Base-by-base conservation (phyloP, 2,329 filamentous ascomycete genomes). In the Penicillium sp. region DNA sequence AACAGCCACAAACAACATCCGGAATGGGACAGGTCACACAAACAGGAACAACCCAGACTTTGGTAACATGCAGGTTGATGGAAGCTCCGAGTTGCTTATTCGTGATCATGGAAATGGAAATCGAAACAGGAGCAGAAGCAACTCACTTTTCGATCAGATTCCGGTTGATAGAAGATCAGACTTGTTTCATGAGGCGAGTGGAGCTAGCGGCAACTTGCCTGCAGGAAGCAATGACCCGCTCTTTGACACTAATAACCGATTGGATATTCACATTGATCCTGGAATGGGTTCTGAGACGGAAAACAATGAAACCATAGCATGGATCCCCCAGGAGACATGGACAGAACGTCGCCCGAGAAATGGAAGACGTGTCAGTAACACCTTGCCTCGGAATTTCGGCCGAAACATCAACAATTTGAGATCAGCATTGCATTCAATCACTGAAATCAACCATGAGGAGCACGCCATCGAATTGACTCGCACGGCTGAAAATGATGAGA, bases 381-480 rank as follows among this genome's bases (percentile, higher is more conserved):
- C 48, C 6, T 22, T 51, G 19, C 44, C 48, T 8, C 19, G 43
- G n/a, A 51, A 48, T 26, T 51, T 51, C 21, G 48, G 48, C 21
- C 22, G 48, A 32, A 42, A 32, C 26, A 12, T 19, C 5, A 6
- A n/a, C 8, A 34, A 34, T 15, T 26, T 26, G 8, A 17, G 33
- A 28, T 12, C n/a, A 5, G n/a, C 15, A 26, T 29, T 49, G 26
- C 33, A 10, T 22, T 31, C 46, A 2, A n/a, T 38, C 12, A 37
- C 32, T 12, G 32, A 49, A 32, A 3, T 24, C 6, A n/a, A 33
- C 10, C 33, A 37, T 8, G 46, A 35, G 3, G 19, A 6, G 9
- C 12, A 21, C n/a, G 12, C 6, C 19, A 13, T 21, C 6, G 29
- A 21, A 12, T 9, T 8, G 15, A 24, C 22, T n/a, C 21, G n/a